phyloP scores from a whole-genome alignment of 805 yeast genomes.

The Hanseniaspora singularis region DNA sequence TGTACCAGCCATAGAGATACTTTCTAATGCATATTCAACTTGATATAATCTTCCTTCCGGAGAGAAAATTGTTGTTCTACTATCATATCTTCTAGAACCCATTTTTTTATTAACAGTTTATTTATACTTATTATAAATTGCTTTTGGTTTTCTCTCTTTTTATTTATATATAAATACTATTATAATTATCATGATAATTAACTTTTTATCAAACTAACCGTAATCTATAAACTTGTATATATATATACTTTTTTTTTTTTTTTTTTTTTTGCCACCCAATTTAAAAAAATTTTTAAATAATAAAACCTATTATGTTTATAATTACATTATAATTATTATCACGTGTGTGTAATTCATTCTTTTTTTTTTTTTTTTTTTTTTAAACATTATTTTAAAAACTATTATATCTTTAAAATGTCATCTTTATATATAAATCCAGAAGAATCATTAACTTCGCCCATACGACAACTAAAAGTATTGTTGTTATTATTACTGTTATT shows the following conservation, averaged over 20 bases:
- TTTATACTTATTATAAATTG: neutral
- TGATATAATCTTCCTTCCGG: conserved; percentile 98
- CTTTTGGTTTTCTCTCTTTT: neutral
- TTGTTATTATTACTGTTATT: too few relatives aligned
- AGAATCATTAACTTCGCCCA: neutral
- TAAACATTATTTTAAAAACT: too few relatives aligned
- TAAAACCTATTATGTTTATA: too few relatives aligned
- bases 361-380: too few relatives aligned
- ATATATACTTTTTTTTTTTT: neutral
- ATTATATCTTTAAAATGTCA: neutral
- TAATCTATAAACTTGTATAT: neutral
- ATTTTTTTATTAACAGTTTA: conserved; percentile 22
- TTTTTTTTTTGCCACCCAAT: conserved; percentile 7
- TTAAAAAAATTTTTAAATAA: too few relatives aligned
- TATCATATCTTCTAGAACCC: conserved; percentile 96
- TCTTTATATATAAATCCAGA: conserved; percentile 12
- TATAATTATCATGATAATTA: too few relatives aligned
- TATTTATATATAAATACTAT: neutral
- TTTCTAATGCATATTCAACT: conserved; percentile 93
- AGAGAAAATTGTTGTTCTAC: conserved; percentile 95
- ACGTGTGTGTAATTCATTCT: too few relatives aligned
- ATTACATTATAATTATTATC: too few relatives aligned
- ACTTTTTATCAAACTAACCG: too few relatives aligned
- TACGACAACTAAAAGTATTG: too few relatives aligned
- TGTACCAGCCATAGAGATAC: conserved; percentile 95